Evolutionary conservation across 2,329 filamentous ascomycete genomes (phyloP).

Genomic region (Seiridium cupressi): DNA sequence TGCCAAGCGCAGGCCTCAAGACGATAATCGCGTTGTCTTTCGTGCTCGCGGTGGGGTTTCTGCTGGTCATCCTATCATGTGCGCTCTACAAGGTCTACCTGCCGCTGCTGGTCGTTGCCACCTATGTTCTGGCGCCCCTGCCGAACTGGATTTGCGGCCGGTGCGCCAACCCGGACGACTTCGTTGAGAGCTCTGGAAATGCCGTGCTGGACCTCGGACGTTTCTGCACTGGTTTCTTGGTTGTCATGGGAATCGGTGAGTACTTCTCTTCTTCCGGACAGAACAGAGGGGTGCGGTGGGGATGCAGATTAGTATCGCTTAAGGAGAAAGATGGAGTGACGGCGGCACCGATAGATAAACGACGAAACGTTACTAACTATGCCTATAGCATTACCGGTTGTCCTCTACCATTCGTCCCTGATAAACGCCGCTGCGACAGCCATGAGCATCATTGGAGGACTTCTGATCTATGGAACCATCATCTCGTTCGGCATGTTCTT

Average conservation of each 20-base stretch:
- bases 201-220: constrained; percentile 89
- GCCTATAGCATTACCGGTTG: constrained; percentile 73
- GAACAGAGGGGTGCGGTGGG: not conserved
- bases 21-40: constrained; percentile 99
- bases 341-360: no score
- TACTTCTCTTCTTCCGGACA: not conserved
- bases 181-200: constrained; percentile 79
- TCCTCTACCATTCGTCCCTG: constrained; percentile 82
- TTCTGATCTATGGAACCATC: constrained; percentile 96
- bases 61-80: constrained; percentile 96
- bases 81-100: constrained; percentile 95
- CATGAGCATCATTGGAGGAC: constrained; percentile 90
- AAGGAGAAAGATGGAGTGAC: not conserved
- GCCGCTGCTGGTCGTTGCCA: constrained; percentile 90
- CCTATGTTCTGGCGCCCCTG: constrained; percentile 88
- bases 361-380: not conserved
- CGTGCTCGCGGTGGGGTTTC: constrained; percentile 96
- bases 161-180: constrained; percentile 91
- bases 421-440: constrained; percentile 84
- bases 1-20: constrained; percentile 86
- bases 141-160: constrained; percentile 95
- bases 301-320: not conserved
- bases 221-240: constrained; percentile 92
- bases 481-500: constrained; percentile 99
- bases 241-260: constrained; percentile 93